Evolutionary conservation across 1,284 basidiomycete genomes (phyloP).

Genomic region (Xerocomus nothofagi): DNA sequence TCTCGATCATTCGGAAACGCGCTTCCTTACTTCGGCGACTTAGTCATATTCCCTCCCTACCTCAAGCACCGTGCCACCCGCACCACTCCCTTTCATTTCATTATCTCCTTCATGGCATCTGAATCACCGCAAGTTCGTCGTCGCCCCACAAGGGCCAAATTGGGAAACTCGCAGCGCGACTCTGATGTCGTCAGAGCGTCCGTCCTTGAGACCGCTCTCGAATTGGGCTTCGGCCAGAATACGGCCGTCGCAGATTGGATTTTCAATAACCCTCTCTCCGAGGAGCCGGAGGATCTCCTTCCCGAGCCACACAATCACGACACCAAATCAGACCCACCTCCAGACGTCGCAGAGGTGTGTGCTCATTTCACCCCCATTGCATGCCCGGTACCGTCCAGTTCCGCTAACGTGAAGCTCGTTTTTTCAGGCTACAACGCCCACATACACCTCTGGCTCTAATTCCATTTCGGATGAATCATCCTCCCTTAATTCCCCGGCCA

Average conservation of each 20-base stretch:
- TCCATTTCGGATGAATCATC: conserved; percentile 36
- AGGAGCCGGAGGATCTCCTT: conserved; percentile 46
- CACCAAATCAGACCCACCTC: conserved; percentile 4
- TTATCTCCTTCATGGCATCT: conserved; percentile 20
- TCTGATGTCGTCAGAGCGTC: conserved; percentile 63
- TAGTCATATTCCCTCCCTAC: conserved; percentile 1
- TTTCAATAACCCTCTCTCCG: conserved; percentile 55
- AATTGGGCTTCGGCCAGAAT: conserved; percentile 59
- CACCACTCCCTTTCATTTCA: conserved; percentile 19
- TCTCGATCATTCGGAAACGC: conserved; percentile 19
- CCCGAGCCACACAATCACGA: conserved; percentile 4
- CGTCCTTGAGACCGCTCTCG: conserved; percentile 66
- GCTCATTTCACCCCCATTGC: neutral
- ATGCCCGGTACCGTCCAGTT: neutral
- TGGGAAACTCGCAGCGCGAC: conserved; percentile 36
- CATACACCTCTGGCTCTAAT: conserved; percentile 31
- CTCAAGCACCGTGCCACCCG: neutral
- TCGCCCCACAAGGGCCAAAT: conserved; percentile 31
- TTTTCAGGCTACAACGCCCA: conserved; percentile 27
- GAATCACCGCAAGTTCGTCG: conserved; percentile 23
- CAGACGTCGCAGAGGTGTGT: conserved; percentile 24
- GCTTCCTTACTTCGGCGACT: conserved; percentile 1
- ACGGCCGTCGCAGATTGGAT: conserved; percentile 65
- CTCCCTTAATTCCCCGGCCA: conserved; percentile 29
- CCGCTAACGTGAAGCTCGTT: conserved; percentile 12